Evolutionary conservation across 2,329 filamentous ascomycete species (phyloP).

Genomic region (Colletotrichum somersetense): DNA sequence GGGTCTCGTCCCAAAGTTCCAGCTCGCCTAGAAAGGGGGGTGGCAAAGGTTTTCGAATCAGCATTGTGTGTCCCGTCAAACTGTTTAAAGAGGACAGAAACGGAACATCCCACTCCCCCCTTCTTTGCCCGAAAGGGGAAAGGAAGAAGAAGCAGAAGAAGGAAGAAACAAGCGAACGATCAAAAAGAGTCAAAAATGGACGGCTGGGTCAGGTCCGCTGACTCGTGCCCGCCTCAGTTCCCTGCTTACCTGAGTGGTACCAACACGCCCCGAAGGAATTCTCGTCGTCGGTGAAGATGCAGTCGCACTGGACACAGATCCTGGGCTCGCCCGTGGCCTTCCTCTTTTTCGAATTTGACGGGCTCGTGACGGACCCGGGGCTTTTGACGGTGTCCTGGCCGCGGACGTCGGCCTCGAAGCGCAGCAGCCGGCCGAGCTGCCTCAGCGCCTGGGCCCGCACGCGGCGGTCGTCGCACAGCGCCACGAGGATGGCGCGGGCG

Average conservation of each 20-base stretch:
- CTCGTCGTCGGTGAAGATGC: conserved; percentile 41
- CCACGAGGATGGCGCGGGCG: conserved; percentile 41
- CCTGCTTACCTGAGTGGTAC: conserved; percentile 41
- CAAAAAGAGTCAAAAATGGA: background rate
- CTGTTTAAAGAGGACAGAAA: background rate
- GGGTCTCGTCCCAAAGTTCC: conserved; percentile 40
- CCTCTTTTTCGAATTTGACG: conserved; percentile 29
- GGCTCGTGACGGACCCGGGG: conserved; percentile 17
- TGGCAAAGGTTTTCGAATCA: conserved; percentile 7
- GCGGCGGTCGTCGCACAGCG: conserved; percentile 37
- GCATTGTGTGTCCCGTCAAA: conserved; percentile 1
- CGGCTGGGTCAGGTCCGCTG: background rate
- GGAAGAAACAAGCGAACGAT: no score
- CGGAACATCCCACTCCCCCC: no score
- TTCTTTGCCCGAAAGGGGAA: background rate
- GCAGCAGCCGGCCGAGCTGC: conserved; percentile 37
- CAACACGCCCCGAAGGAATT: conserved; percentile 36
- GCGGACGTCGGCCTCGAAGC: conserved; percentile 33
- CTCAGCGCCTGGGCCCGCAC: conserved; percentile 37
- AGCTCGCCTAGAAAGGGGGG: conserved; percentile 28
- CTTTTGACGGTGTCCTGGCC: conserved; percentile 16
- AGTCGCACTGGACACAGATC: conserved; percentile 42
- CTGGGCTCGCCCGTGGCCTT: conserved; percentile 35
- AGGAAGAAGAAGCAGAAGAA: background rate
- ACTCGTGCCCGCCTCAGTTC: background rate